Conservation (phyloP, 2,329 filamentous ascomycete species). For the Phyllosticta citrichinensis region DNA sequence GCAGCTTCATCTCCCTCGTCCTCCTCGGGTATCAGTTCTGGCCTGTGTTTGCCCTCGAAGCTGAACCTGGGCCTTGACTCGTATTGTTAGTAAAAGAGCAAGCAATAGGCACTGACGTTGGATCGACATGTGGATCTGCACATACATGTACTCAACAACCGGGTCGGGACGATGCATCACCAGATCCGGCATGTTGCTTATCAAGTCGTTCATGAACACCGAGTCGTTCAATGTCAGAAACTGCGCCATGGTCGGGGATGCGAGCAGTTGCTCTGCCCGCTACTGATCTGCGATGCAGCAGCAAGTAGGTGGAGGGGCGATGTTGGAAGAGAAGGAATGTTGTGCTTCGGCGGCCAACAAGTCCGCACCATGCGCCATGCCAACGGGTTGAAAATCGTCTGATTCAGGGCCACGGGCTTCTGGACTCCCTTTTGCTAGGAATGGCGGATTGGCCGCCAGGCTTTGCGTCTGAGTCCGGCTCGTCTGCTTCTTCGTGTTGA, state of each 20-base stretch:
- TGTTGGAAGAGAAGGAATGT: neutral
- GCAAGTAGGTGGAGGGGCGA: neutral
- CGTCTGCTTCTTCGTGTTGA: neutral
- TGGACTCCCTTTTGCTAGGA: neutral
- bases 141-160: neutral
- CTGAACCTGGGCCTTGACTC: neutral
- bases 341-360: neutral
- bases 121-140: neutral
- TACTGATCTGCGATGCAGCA: neutral
- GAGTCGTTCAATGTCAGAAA: neutral
- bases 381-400: neutral
- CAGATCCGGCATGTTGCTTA: neutral
- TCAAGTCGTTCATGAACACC: neutral
- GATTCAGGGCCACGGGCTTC: neutral
- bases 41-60: neutral
- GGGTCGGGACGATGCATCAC: neutral
- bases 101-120: neutral
- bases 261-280: neutral
- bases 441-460: neutral
- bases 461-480: neutral
- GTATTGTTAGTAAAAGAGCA: neutral
- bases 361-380: neutral
- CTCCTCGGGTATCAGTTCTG: conserved; percentile 4
- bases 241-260: conserved; percentile 1
- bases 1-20: conserved; percentile 5